Evolutionary conservation across 208 protist species (phyloP).

Genomic region (Naegleria fowleri): DNA sequence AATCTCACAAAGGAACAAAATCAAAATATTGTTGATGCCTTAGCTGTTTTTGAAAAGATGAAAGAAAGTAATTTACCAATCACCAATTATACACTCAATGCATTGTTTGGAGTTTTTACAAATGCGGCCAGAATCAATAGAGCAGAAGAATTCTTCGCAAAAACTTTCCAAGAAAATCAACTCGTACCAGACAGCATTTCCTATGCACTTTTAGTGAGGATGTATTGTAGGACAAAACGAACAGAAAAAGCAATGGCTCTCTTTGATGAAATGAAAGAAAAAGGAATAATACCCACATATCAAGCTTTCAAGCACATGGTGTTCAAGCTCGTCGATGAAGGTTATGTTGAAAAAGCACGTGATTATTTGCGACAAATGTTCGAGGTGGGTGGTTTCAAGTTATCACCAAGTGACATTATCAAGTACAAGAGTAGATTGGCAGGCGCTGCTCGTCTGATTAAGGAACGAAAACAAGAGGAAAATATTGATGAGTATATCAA

Average conservation of each 20-base stretch:
- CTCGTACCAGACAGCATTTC: neutral
- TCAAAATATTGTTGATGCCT: neutral
- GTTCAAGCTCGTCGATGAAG: neutral
- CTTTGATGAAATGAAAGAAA: conserved; percentile 7
- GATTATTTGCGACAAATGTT: neutral
- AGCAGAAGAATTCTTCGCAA: neutral
- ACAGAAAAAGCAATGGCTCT: neutral
- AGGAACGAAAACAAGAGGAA: neutral
- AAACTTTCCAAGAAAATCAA: neutral
- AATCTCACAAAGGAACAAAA: neutral
- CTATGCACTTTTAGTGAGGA: neutral
- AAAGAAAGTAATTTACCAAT: neutral
- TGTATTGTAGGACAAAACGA: neutral
- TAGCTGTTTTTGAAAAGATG: neutral
- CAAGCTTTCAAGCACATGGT: neutral
- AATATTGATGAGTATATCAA: neutral
- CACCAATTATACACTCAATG: neutral
- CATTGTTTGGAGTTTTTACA: neutral
- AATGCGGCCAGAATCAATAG: neutral
- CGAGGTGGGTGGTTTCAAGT: neutral
- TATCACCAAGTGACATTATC: neutral
- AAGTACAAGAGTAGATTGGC: neutral
- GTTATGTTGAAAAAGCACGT: neutral
- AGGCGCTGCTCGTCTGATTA: neutral
- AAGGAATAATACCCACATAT: neutral